Base-by-base conservation (phyloP, 1,284 basidiomycete species). In the Moesziomyces parantarcticus region DNA sequence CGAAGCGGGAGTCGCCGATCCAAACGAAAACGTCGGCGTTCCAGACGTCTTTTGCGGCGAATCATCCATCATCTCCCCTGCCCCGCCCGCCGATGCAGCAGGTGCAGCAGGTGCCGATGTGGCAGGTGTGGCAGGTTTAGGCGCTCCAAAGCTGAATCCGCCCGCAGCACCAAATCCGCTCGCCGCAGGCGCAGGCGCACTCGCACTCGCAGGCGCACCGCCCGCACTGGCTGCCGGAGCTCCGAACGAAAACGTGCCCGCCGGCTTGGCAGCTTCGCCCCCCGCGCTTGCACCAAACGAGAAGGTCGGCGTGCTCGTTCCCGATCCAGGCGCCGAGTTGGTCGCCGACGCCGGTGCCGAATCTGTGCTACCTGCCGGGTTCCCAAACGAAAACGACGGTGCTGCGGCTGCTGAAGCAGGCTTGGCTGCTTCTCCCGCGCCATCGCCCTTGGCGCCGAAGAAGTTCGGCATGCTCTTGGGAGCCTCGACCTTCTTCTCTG, bases 51-150 rank as follows among this genome's bases (percentile, higher is more conserved):
- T 55, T 10, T 49, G 50, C 5, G 72, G 67, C 26, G 72, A 61
- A 47, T 75, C 72, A 21, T 75, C 72, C 72, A 75, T 75, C 72
- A 75, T 75, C 48, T 75, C 65, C 3, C 65, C 53, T 9, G 55
- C 58, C 0, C 25, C 22, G 8, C 14, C 45, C 16, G 39, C 22
- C 43, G 39, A 22, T 3, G 21, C 40, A 18, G 48, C 14, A n/a
- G 45, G 8, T 21, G 43, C 22, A 8, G 65, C 29, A 5, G 29
- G 9, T 2, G 29, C 29, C 2, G 29, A 11, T 9, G 29, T 9
- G 8, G 29, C 29, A 29, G 29, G 29, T 29, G 29, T 29, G 25
- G 50, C 20, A 14, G 61, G 50, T 40, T 54, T 53, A 18, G 50
- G 2, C 39, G 29, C 23, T 16, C 57, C 60, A n/a, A 64, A 63